These are phyloP conservation scores for Suillus americanus DNA, from an alignment of 768 basidiomycete species.

Conservation along the genomic window DNA sequence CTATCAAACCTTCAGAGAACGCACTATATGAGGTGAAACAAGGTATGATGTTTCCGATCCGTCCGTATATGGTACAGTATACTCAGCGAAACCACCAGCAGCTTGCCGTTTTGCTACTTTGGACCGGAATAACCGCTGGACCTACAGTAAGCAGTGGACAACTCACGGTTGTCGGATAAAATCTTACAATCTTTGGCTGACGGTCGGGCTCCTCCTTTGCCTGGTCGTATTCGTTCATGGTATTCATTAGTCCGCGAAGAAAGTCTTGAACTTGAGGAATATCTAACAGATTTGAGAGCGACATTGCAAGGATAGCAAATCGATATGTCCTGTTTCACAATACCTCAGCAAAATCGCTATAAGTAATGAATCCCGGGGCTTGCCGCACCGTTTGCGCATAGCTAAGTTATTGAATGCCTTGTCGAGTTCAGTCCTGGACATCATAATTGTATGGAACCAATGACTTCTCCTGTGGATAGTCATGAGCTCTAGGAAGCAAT, in stretches of 20 bases:
- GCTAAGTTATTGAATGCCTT: slow-evolving; percentile 68
- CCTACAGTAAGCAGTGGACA: slow-evolving; percentile 12
- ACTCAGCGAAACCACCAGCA: slow-evolving; percentile 56
- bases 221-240: slow-evolving; percentile 76
- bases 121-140: slow-evolving; percentile 57
- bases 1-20: slow-evolving; percentile 24
- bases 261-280: slow-evolving; percentile 80
- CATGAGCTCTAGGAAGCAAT: slow-evolving; percentile 5
- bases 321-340: slow-evolving; percentile 61
- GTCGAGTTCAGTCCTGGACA: slow-evolving; percentile 73
- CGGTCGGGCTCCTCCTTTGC: slow-evolving; percentile 53
- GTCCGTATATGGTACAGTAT: slow-evolving; percentile 59
- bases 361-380: background rate
- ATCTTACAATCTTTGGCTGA: slow-evolving; percentile 66
- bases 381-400: slow-evolving; percentile 74
- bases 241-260: slow-evolving; percentile 69
- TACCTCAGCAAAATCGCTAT: slow-evolving; percentile 5
- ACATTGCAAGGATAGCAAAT: slow-evolving; percentile 85
- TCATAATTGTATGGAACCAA: slow-evolving; percentile 87
- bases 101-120: slow-evolving; percentile 55
- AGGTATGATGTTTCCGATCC: slow-evolving; percentile 67
- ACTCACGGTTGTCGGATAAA: background rate
- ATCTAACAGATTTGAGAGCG: slow-evolving; percentile 78
- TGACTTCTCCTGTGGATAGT: slow-evolving; percentile 58
- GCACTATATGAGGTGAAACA: slow-evolving; percentile 70